Percentiles rank a stretch among this genome's conserved stretches.
phyloP scores from a whole-genome alignment of 176 grass and related monocot genomes.

The Phyllostachys edulis region DNA sequence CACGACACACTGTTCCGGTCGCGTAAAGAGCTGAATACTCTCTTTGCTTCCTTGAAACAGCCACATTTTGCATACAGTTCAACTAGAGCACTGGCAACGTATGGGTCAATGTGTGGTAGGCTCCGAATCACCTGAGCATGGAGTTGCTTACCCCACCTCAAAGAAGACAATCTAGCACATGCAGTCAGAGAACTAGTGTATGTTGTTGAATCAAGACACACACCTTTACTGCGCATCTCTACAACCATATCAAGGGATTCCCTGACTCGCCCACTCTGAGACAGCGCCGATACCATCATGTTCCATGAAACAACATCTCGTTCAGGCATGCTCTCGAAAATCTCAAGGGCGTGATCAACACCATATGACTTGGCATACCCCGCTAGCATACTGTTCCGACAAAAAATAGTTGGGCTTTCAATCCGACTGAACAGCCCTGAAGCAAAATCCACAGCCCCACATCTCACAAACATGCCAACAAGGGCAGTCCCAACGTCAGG shows the following conservation, averaged over 20 bases:
- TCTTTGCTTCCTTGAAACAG: constrained; percentile 54
- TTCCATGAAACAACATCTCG: constrained; percentile 90
- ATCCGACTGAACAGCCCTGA: constrained; percentile 52
- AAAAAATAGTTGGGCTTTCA: constrained; percentile 61
- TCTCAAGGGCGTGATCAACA: constrained; percentile 48
- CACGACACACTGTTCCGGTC: constrained; percentile 62
- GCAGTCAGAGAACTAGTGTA: constrained; percentile 80
- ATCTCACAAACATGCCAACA: constrained; percentile 89
- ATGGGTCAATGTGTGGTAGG: constrained; percentile 57
- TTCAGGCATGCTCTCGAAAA: constrained; percentile 78
- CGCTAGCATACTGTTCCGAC: constrained; percentile 71
- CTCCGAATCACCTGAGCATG: constrained; percentile 68
- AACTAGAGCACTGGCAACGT: constrained; percentile 86
- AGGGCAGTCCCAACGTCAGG: constrained; percentile 50
- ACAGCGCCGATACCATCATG: constrained; percentile 70
- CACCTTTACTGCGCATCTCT: constrained; percentile 64
- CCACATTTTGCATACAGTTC: constrained; percentile 92
- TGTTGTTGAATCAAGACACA: constrained; percentile 73
- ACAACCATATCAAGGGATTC: constrained; percentile 62
- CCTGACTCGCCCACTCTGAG: constrained; percentile 46
- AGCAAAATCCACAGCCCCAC: constrained; percentile 54
- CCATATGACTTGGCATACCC: constrained; percentile 59
- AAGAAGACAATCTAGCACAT: constrained; percentile 65
- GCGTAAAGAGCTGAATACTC: constrained; percentile 54
- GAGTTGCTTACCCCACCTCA: constrained; percentile 69